Conservation (phyloP, 2,329 filamentous ascomycete species). For the Sodiomyces alkalinus region DNA sequence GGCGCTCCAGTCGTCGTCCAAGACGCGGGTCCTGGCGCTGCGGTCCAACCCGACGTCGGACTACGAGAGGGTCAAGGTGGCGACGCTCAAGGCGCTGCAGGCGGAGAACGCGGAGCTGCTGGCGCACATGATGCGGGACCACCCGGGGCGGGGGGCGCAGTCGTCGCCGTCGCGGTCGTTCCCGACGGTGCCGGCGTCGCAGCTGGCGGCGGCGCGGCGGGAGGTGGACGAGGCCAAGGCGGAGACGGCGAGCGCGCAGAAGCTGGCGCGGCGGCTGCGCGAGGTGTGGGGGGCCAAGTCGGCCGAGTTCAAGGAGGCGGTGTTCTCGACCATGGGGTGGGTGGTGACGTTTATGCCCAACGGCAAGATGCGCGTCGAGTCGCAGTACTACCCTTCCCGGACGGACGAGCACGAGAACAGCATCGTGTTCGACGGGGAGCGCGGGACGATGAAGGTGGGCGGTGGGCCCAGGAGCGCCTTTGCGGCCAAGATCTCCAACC, state of each 20-base stretch:
- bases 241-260: constrained; percentile 60
- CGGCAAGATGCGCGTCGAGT: constrained; percentile 84
- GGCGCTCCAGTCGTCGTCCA: constrained; percentile 47
- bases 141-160: no score
- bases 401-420: constrained; percentile 57
- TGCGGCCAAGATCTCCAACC: constrained; percentile 66
- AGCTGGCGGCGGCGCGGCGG: constrained; percentile 59
- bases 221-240: constrained; percentile 58
- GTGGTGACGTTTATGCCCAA: constrained; percentile 95
- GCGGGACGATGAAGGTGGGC: constrained; percentile 94
- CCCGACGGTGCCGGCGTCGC: constrained; percentile 59
- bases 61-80: constrained; percentile 68
- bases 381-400: constrained; percentile 60
- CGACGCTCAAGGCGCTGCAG: constrained; percentile 61
- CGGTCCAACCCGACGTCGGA: constrained; percentile 86
- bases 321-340: constrained; percentile 85
- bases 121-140: constrained; percentile 57
- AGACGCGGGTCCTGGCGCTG: constrained; percentile 71
- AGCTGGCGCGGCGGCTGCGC: constrained; percentile 71
- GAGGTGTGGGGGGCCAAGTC: constrained; percentile 88
- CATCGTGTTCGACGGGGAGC: constrained; percentile 80
- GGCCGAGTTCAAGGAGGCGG: constrained; percentile 87
- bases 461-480: constrained; percentile 81
- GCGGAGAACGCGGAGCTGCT: constrained; percentile 77
- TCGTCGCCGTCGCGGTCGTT: constrained; percentile 25